phyloP scores from a whole-genome alignment of 106 monocot genomes.

The Triglochin maritima region DNA sequence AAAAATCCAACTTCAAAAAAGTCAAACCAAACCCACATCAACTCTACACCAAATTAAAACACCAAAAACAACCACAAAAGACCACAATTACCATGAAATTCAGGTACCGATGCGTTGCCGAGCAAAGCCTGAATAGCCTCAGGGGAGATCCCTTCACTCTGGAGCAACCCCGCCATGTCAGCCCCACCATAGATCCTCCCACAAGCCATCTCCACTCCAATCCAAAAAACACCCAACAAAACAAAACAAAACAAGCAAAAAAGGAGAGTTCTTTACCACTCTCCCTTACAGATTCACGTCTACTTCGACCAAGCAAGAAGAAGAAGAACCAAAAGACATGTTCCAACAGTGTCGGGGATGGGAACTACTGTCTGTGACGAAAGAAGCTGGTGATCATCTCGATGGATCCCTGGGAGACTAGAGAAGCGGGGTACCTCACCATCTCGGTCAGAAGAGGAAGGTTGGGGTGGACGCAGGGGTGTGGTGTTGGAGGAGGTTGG shows the following conservation, averaged over 20 bases:
- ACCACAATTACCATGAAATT: conserved; percentile 18
- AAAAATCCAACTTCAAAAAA: too few species aligned
- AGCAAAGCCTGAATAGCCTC: conserved; percentile 29
- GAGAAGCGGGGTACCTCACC: conserved; percentile 9
- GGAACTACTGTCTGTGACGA: conserved; percentile 37
- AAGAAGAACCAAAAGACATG: background rate
- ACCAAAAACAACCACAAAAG: too few species aligned
- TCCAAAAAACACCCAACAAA: background rate
- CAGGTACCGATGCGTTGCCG: conserved; percentile 7
- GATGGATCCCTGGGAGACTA: conserved; percentile 28
- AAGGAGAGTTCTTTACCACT: background rate
- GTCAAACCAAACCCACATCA: too few species aligned
- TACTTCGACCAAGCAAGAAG: background rate
- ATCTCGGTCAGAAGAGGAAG: too few species aligned
- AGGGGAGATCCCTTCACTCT: conserved; percentile 30
- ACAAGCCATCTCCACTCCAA: conserved; percentile 21
- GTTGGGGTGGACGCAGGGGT: too few species aligned
- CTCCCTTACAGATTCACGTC: background rate
- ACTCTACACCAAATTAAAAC: background rate
- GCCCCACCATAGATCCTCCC: conserved; percentile 28
- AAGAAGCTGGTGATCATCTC: conserved; percentile 68
- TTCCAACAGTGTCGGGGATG: too few species aligned
- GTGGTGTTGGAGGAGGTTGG: too few species aligned
- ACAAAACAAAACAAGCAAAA: background rate
- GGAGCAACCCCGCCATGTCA: conserved; percentile 24